phyloP scores from a whole-genome alignment of 805 yeast species.

The Kuraishia capsulata region DNA sequence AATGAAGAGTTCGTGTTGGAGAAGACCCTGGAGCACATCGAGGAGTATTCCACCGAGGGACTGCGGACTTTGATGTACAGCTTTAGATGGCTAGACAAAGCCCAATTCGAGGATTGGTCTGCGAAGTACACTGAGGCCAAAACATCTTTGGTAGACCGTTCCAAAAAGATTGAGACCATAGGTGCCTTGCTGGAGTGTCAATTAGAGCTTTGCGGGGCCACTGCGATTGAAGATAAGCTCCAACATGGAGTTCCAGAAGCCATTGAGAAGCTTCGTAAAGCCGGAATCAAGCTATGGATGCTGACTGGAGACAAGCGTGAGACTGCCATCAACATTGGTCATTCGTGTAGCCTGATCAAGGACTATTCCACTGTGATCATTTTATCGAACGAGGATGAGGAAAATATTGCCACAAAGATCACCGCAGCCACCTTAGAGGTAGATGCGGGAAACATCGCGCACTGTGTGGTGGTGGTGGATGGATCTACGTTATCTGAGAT shows the following conservation, averaged over 20 bases:
- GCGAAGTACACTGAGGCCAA: slow-evolving; percentile 64
- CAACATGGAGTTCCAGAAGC: slow-evolving; percentile 97
- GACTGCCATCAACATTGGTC: slow-evolving; percentile 95
- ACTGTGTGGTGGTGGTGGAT: slow-evolving; percentile 89
- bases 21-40: slow-evolving; percentile 81
- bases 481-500: slow-evolving; percentile 76
- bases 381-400: slow-evolving; percentile 32
- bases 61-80: slow-evolving; percentile 82
- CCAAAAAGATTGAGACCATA: slow-evolving; percentile 52
- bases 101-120: slow-evolving; percentile 61
- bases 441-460: slow-evolving; percentile 71
- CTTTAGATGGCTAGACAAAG: slow-evolving; percentile 56
- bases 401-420: slow-evolving; percentile 57
- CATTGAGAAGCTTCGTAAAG: slow-evolving; percentile 82
- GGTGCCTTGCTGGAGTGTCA: slow-evolving; percentile 67
- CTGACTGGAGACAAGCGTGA: slow-evolving; percentile 96
- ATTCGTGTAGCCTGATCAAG: slow-evolving; percentile 85
- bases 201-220: slow-evolving; percentile 77
- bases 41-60: slow-evolving; percentile 93
- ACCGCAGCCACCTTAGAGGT: slow-evolving; percentile 70
- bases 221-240: slow-evolving; percentile 94
- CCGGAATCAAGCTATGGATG: slow-evolving; percentile 97
- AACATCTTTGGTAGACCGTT: slow-evolving; percentile 62
- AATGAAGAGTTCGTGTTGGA: slow-evolving; percentile 77
- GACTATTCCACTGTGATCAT: slow-evolving; percentile 86